Base-by-base conservation (phyloP, 192 early-diverging fungal genomes). In the Jimgerdemannia flammicorona region DNA sequence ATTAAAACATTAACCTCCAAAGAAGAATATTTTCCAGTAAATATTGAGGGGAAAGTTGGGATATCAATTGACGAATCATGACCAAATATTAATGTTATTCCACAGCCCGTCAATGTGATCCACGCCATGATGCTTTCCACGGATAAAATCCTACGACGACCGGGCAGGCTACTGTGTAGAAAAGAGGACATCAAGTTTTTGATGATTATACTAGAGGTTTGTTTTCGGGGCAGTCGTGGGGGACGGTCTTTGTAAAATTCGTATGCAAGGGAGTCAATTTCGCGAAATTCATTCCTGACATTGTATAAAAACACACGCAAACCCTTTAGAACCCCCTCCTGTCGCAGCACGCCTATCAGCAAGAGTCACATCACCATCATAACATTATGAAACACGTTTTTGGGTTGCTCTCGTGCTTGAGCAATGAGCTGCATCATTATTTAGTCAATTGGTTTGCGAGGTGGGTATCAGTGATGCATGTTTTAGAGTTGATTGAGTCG, bases 361-460 rank as follows among this genome's bases (percentile, higher is more conserved):
- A 91, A 69, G 96, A 98, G 75, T 85, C 91, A 4, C 84, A 88
- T 69, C 93, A 94, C 75, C 93, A 96, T 80, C 95, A 97, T 79
- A 91, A 95, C 72, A 86, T 98, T 29, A 79, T 92, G 40, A 92
- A 95, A 75, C 89, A 94, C 19, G 83, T 93, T 6, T 87, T 96
- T 64, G 95, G 95, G 66, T 83, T 93, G 20, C 72, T 96, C 63
- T 94, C 94, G 49, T 94, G 93, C 70, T 83, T 98, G 6, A 87
- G 90, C 40, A 94, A 94, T 75, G 87, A 91, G 67, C 85, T 95
- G n/a, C 96, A 97, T 83, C 92, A 97, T 74, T 88, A 88, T 44
- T 80, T 98, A 44, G 94, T 95, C 9, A 90, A 91, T 73, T 96
- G 95, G 94, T 91, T 95, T 74, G 81, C 89, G 74, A 84, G 85